These are phyloP conservation scores for Neonectria neomacrospora DNA, from an alignment of 2,329 filamentous ascomycete species.

Conservation along the genomic window DNA sequence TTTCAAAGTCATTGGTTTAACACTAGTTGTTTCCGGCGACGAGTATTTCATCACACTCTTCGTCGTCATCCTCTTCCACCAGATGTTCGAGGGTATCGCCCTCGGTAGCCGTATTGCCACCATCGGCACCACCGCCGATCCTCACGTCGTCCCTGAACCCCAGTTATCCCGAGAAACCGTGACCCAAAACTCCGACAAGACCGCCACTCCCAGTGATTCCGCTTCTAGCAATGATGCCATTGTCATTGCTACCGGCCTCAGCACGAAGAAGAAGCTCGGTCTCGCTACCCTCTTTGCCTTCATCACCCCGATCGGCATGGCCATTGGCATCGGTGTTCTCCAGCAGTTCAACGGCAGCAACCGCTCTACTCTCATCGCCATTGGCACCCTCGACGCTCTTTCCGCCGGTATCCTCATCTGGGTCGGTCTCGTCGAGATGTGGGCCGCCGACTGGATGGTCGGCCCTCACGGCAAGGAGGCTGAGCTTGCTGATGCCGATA, in stretches of 20 bases:
- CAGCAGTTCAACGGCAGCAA: conserved; percentile 79
- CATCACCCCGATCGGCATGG: conserved; percentile 82
- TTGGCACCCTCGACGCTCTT: conserved; percentile 78
- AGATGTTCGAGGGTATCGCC: conserved; percentile 81
- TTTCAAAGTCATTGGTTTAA: conserved; percentile 69
- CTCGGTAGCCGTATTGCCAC: conserved; percentile 77
- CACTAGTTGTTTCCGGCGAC: conserved; percentile 69
- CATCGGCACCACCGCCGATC: conserved; percentile 53
- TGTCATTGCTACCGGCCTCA: conserved; percentile 40
- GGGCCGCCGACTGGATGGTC: conserved; percentile 77
- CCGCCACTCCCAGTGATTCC: conserved; percentile 38
- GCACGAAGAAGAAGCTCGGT: conserved; percentile 63
- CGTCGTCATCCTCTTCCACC: conserved; percentile 79
- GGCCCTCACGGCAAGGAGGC: conserved; percentile 53
- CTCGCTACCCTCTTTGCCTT: conserved; percentile 74
- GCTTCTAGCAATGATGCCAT: conserved; percentile 28
- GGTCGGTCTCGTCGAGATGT: conserved; percentile 85
- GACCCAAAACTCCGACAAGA: conserved; percentile 44
- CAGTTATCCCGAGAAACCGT: conserved; percentile 33
- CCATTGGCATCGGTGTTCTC: conserved; percentile 79
- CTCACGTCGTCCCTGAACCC: conserved; percentile 36
- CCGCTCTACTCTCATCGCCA: conserved; percentile 72
- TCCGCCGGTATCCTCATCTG: conserved; percentile 82
- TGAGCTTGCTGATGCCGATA: conserved; percentile 64
- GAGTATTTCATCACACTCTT: conserved; percentile 67